Percentiles rank a stretch among this genome's conserved stretches.
Conservation (phyloP, 228 moss, liverwort and hornwort genomes). For the Sphagnum magellanicum region DNA sequence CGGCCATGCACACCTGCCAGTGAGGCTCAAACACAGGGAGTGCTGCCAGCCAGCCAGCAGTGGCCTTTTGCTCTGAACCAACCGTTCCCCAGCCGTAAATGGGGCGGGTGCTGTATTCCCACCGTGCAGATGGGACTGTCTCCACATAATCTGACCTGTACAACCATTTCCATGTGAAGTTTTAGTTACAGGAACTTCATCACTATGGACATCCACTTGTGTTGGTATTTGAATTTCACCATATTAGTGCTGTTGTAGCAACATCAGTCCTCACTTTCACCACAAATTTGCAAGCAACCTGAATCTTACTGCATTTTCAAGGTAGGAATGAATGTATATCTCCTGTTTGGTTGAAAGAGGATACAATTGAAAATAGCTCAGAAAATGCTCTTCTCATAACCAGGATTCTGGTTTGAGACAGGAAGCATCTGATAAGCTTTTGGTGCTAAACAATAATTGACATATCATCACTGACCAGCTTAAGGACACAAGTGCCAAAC, state of each 20-base stretch:
- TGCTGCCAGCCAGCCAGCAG: conserved; percentile 95
- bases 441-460: no score
- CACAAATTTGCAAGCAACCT: no score
- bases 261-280: no score
- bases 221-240: no score
- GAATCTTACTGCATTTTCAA: no score
- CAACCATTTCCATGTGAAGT: background rate
- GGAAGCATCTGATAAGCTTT: no score
- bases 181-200: background rate
- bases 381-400: background rate
- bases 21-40: conserved; percentile 96
- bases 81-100: conserved; percentile 76
- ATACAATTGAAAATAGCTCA: background rate
- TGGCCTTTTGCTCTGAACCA: conserved; percentile 58
- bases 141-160: conserved; percentile 63
- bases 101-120: conserved; percentile 92
- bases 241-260: no score
- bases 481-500: background rate
- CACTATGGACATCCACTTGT: no score
- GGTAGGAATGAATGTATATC: no score
- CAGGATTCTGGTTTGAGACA: background rate
- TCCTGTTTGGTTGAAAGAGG: background rate
- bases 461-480: background rate
- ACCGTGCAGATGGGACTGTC: conserved; percentile 55
- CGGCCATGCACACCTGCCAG: conserved; percentile 99